phyloP scores from a whole-genome alignment of 2,329 filamentous ascomycete genomes.

The Colletotrichum sp. region DNA sequence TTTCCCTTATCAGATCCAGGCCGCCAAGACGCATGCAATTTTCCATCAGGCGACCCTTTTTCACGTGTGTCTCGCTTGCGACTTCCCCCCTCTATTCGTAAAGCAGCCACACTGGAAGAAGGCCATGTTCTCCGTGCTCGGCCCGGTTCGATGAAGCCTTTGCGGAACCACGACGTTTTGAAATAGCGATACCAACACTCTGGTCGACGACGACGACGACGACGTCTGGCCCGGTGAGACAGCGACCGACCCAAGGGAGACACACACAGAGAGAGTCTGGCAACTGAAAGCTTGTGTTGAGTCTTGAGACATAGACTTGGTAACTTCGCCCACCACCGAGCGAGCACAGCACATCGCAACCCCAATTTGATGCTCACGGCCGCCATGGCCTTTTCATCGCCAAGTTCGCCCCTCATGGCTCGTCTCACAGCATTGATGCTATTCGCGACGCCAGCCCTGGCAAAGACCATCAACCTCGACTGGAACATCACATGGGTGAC shows the following conservation, averaged over 20 bases:
- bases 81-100: neutral
- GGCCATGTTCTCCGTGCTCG: slow-evolving; percentile 9
- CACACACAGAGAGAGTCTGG: neutral
- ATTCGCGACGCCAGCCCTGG: neutral
- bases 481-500: slow-evolving; percentile 68
- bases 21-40: slow-evolving; percentile 1
- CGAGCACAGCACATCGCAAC: neutral
- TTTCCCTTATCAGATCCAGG: slow-evolving; percentile 18
- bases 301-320: neutral
- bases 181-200: neutral
- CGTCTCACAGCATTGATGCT: slow-evolving; percentile 1
- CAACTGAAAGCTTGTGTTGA: neutral
- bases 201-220: neutral
- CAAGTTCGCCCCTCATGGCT: neutral
- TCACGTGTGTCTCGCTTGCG: slow-evolving; percentile 2
- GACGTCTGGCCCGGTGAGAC: neutral
- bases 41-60: slow-evolving; percentile 13
- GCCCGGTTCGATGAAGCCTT: slow-evolving; percentile 7
- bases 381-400: neutral
- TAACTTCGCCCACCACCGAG: neutral
- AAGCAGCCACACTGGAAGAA: neutral
- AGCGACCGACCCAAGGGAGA: neutral
- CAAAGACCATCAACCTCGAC: slow-evolving; percentile 54
- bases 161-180: neutral
- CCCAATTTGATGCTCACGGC: neutral